Evolutionary conservation across 2,329 filamentous ascomycete species (phyloP), one percentile per base, ranked within the genome.

Genomic region (Podosphaera xanthii): DNA sequence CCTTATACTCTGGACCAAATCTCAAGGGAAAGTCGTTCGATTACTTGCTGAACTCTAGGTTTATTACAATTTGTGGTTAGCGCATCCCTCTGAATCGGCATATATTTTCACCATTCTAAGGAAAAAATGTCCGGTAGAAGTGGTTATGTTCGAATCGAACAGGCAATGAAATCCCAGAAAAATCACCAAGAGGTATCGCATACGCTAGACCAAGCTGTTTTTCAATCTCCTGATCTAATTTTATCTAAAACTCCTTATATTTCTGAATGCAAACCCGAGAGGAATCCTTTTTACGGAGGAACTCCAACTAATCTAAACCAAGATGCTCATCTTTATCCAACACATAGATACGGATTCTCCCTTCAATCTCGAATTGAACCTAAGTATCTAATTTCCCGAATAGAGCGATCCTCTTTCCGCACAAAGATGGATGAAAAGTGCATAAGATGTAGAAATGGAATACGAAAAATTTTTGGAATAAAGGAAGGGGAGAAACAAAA

Each of bases 131-230:
- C 78, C 5, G 77, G 77, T 61, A 72, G 78, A 59, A 80, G 77
- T 68, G 78, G 77, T 38, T 73, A 77, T 63, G 77, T 78, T 66
- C 76, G 78, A 65, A 79, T 79, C 67, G 79, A 78, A 70, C 78
- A 77, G 63, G 77, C 74, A 0, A 22, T 22, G 22, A 55, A 35
- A 38, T 55, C 53, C 38, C 34, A 38, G 53, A n/a, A 33, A 22
- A 75, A 79, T 60, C 70, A 73, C 55, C 64, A 64, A 58, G 59
- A 63, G 53, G 59, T 52, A 49, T 35, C 30, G 4, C 12, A 50
- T 35, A 40, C 36, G 3, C n/a, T 6, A 49, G 30, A 22, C 7
- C 44, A 36, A 30, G 46, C 10, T 8, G 31, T 50, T 30, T 33
- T n/a, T n/a, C 30, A n/a, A 42, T 2, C 30, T 33, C n/a, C 53